Percentiles rank a stretch among this genome's conserved stretches.
phyloP scores from a whole-genome alignment of 2,329 filamentous ascomycete species.

The Aspergillus aculeatus region DNA sequence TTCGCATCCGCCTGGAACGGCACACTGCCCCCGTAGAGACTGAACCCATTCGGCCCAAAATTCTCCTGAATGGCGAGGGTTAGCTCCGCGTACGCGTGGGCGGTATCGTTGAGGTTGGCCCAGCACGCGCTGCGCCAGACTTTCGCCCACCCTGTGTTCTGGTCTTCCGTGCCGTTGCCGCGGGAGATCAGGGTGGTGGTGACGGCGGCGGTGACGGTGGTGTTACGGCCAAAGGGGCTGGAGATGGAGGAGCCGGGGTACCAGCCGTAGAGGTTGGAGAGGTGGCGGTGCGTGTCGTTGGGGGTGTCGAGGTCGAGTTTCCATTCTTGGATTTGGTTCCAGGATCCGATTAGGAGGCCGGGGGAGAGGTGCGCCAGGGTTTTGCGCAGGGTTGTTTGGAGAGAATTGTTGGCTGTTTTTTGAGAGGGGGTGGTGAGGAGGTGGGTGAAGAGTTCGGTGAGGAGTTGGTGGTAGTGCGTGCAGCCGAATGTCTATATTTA shows the following conservation, averaged over 20 bases:
- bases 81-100: conserved; percentile 50
- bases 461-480: conserved; percentile 26
- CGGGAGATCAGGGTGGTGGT: conserved; percentile 47
- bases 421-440: conserved; percentile 35
- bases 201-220: conserved; percentile 47
- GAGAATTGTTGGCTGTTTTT: conserved; percentile 22
- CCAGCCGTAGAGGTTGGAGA: conserved; percentile 59
- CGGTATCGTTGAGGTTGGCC: conserved; percentile 55
- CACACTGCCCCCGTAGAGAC: conserved; percentile 50
- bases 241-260: conserved; percentile 55
- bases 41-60: conserved; percentile 52
- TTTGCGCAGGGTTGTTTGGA: conserved; percentile 9
- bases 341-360: conserved; percentile 42
- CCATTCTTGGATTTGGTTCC: conserved; percentile 52
- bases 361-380: conserved; percentile 17
- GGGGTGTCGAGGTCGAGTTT: conserved; percentile 45
- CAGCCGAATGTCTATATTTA: conserved; percentile 23
- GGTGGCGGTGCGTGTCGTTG: conserved; percentile 53
- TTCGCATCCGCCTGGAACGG: conserved; percentile 63
- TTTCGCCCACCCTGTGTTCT: conserved; percentile 59
- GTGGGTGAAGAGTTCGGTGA: conserved; percentile 43
- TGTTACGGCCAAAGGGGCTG: conserved; percentile 41
- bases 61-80: conserved; percentile 52
- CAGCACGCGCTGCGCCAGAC: conserved; percentile 59
- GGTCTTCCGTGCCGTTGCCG: conserved; percentile 48